Percentiles rank a stretch among this genome's conserved stretches.
Conservation (phyloP, 805 yeast species). For the Candida chilensis region DNA sequence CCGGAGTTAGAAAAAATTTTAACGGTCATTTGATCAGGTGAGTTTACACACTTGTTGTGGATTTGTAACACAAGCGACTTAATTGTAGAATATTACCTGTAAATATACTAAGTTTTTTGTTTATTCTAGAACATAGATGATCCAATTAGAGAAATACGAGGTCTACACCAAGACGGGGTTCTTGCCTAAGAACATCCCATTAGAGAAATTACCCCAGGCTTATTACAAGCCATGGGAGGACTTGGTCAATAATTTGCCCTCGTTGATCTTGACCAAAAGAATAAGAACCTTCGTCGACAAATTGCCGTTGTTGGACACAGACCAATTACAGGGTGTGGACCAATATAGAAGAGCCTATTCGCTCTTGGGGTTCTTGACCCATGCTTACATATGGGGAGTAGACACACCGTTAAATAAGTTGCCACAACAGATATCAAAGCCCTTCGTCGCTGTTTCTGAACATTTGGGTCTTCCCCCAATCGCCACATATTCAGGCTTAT, state of each 20-base stretch:
- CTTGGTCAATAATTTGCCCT: constrained; percentile 57
- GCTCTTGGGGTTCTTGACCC: constrained; percentile 69
- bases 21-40: no score
- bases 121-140: no score
- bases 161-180: constrained; percentile 70
- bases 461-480: constrained; percentile 72
- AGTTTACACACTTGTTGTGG: no score
- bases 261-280: constrained; percentile 57
- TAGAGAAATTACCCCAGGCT: constrained; percentile 44
- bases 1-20: no score
- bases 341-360: constrained; percentile 77
- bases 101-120: no score
- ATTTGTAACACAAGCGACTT: no score
- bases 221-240: constrained; percentile 77
- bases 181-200: constrained; percentile 62
- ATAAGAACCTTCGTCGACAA: constrained; percentile 55
- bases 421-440: constrained; percentile 63
- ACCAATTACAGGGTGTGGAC: constrained; percentile 28
- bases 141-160: constrained; percentile 56
- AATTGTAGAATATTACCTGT: no score
- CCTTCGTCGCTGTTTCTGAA: constrained; percentile 52
- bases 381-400: constrained; percentile 87
- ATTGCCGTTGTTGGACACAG: constrained; percentile 47
- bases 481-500: constrained; percentile 80
- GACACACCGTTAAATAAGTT: constrained; percentile 50